phyloP scores from a whole-genome alignment of 441 rosid species.

The Adansonia madagascariensis region DNA sequence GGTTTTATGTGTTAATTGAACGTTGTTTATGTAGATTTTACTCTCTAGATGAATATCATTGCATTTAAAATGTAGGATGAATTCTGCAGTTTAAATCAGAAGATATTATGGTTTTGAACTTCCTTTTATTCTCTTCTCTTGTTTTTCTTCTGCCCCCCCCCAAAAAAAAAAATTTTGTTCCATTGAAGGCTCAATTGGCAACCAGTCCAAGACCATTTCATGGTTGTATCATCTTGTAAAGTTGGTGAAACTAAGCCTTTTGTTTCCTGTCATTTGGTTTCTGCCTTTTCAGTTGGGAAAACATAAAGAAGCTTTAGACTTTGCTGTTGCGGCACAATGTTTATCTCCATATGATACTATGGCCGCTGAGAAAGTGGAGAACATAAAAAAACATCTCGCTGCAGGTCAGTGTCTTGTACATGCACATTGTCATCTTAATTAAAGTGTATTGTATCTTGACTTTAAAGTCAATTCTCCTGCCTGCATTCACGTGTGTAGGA shows the following conservation, averaged over 20 bases:
- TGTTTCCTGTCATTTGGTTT: constrained; percentile 13
- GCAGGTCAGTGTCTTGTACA: constrained; percentile 61
- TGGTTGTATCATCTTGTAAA: constrained; percentile 12
- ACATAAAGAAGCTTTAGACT: constrained; percentile 85
- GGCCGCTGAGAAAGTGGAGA: constrained; percentile 67
- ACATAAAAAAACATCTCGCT: constrained; percentile 64
- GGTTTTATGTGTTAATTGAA: not conserved
- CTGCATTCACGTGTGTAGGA: not conserved
- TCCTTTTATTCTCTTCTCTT: no score
- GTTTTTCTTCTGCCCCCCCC: no score
- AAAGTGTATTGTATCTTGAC: constrained; percentile 23
- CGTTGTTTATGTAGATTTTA: not conserved
- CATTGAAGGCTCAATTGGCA: not conserved
- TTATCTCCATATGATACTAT: constrained; percentile 61
- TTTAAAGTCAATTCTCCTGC: not conserved
- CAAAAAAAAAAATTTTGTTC: not conserved
- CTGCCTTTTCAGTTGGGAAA: constrained; percentile 66
- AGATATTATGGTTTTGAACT: no score
- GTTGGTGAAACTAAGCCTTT: not conserved
- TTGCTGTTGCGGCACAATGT: constrained; percentile 74
- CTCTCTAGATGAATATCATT: not conserved
- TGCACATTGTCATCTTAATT: not conserved
- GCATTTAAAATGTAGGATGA: not conserved
- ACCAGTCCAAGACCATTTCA: not conserved
- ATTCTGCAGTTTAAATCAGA: not conserved